Conservation (phyloP, 495 filamentous ascomycete species). For the Daldinia loculata region DNA sequence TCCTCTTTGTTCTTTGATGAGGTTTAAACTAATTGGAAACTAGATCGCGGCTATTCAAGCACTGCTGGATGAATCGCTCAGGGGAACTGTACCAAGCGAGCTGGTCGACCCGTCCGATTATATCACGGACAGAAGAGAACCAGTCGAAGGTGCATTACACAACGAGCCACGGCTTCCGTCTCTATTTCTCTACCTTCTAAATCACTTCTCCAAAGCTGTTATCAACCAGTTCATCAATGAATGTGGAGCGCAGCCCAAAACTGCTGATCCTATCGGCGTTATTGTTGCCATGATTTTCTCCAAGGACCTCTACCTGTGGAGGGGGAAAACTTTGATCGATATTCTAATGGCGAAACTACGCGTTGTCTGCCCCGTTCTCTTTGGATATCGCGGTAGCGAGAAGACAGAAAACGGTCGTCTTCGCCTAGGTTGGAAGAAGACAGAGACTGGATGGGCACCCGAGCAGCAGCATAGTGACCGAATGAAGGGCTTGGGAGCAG, state of each 20-base stretch:
- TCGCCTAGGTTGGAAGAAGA: constrained; percentile 79
- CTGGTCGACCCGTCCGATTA: constrained; percentile 73
- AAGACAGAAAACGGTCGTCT: constrained; percentile 72
- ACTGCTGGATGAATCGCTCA: constrained; percentile 52
- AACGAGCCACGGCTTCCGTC: constrained; percentile 67
- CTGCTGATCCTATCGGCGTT: constrained; percentile 85
- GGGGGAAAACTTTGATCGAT: constrained; percentile 78
- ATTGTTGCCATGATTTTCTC: constrained; percentile 79
- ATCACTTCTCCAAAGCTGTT: constrained; percentile 80
- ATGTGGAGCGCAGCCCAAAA: constrained; percentile 69
- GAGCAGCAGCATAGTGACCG: constrained; percentile 77
- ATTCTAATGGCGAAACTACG: constrained; percentile 89
- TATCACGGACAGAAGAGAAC: constrained; percentile 64
- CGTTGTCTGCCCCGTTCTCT: constrained; percentile 82
- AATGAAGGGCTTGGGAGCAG: constrained; percentile 85
- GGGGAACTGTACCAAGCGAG: constrained; percentile 58
- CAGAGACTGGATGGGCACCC: constrained; percentile 60
- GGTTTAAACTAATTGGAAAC: constrained; percentile 18
- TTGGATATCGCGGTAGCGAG: constrained; percentile 81
- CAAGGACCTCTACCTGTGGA: constrained; percentile 68
- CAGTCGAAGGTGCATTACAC: constrained; percentile 59
- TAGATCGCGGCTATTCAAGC: constrained; percentile 58
- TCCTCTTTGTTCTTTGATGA: not conserved
- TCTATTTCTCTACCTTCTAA: constrained; percentile 82
- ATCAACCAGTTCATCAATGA: constrained; percentile 81